Percentiles rank a stretch among this genome's conserved stretches.
Evolutionary conservation across 495 filamentous ascomycete genomes (phyloP).

Genomic region (Aspergillus heteromorphus): DNA sequence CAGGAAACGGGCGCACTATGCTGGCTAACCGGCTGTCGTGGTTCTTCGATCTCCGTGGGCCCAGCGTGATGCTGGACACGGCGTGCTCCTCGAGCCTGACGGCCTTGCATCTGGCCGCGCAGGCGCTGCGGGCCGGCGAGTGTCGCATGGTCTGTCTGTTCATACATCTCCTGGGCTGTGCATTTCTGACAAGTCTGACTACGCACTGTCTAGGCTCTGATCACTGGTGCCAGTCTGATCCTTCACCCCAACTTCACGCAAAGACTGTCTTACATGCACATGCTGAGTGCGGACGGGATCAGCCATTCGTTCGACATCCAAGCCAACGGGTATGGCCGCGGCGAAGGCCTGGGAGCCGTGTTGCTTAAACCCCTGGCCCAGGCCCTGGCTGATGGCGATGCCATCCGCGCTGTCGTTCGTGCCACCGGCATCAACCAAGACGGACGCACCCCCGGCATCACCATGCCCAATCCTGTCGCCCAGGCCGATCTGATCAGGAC

Average conservation of each 20-base stretch:
- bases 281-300: conserved; percentile 24
- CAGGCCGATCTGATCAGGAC: conserved; percentile 28
- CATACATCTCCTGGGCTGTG: neutral
- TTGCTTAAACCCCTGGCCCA: conserved; percentile 26
- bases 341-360: conserved; percentile 24
- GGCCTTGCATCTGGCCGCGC: conserved; percentile 33
- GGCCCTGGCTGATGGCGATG: conserved; percentile 28
- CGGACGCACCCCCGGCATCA: conserved; percentile 30
- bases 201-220: conserved; percentile 18
- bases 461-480: conserved; percentile 21
- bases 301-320: conserved; percentile 27
- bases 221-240: conserved; percentile 23
- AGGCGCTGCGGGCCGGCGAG: conserved; percentile 33
- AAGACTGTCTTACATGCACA: conserved; percentile 21
- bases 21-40: conserved; percentile 39
- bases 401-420: conserved; percentile 29
- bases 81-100: conserved; percentile 39
- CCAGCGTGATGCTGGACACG: conserved; percentile 37
- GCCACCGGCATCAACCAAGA: conserved; percentile 32
- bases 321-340: conserved; percentile 31
- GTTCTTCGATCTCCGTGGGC: conserved; percentile 37
- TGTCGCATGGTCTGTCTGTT: conserved; percentile 24
- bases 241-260: conserved; percentile 23
- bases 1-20: conserved; percentile 29
- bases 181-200: neutral